A percentile compares a stretch with the other conserved stretches of the same genome.
Conservation (phyloP, 2,329 filamentous ascomycete species). For the Didymella sp. region DNA sequence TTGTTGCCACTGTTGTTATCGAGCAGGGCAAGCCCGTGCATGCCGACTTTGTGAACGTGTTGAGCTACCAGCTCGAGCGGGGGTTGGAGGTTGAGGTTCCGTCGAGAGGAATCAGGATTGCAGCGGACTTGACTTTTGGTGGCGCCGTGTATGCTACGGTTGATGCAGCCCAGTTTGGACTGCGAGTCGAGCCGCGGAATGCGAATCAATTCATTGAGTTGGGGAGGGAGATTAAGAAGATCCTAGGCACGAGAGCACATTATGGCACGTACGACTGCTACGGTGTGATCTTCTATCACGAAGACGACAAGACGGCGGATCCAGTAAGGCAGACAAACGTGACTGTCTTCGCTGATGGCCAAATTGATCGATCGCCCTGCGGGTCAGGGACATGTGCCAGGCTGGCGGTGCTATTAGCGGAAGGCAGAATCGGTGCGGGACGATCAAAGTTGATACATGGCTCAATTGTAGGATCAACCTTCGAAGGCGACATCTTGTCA, state of each 20-base stretch:
- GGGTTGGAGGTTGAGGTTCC: slow-evolving; percentile 3
- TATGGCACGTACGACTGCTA: slow-evolving; percentile 17
- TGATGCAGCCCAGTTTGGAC: slow-evolving; percentile 13
- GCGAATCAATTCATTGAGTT: slow-evolving; percentile 3
- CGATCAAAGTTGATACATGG: slow-evolving; percentile 23
- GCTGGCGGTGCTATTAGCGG: slow-evolving; percentile 15
- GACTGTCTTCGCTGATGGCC: slow-evolving; percentile 20
- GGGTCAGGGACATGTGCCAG: slow-evolving; percentile 22
- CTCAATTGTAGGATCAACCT: slow-evolving; percentile 19
- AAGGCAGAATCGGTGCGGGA: slow-evolving; percentile 11
- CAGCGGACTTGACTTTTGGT: slow-evolving; percentile 8
- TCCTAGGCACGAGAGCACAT: slow-evolving; percentile 5
- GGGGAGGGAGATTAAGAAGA: slow-evolving; percentile 17
- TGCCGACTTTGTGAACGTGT: slow-evolving; percentile 20
- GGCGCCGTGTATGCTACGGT: slow-evolving; percentile 17
- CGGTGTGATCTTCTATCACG: slow-evolving; percentile 19
- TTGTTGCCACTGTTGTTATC: slow-evolving; percentile 3
- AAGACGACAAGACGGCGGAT: slow-evolving; percentile 1
- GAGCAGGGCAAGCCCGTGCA: slow-evolving; percentile 13
- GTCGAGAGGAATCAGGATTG: background rate
- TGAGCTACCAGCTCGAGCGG: slow-evolving; percentile 9
- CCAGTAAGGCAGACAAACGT: slow-evolving; percentile 16
- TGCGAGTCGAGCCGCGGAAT: slow-evolving; percentile 7
- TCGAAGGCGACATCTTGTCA: slow-evolving; percentile 15
- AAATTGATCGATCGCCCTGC: slow-evolving; percentile 21